Evolutionary conservation across 352 stramenopile genomes (phyloP), one percentile per base, ranked within the genome.

Genomic region (Globisporangium sylvaticum): DNA sequence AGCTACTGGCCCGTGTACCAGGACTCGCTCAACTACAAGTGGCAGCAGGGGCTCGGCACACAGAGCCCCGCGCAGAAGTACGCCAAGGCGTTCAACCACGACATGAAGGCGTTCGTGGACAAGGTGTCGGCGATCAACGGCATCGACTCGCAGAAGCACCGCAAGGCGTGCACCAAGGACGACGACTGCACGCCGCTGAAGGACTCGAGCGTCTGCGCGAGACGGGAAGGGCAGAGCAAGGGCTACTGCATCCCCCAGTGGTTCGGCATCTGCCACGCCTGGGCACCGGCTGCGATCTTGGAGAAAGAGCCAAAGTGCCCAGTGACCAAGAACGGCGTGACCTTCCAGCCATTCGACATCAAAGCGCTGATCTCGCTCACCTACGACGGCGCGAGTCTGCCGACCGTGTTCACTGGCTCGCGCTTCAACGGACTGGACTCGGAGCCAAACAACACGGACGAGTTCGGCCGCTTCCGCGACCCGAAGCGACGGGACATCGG

Each of bases 1-100:
- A 90, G 83, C 71, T 92, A 90, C 70, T 92, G 83, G 83, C 81
- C 83, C 1, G 62, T 78, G 56, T 89, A 78, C 63, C 70, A 75
- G 20, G 82, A 91, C 70, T 81, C 80, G 48, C 84, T 91, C 66
- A 90, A 90, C 58, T 83, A 80, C 67, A 58, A 62, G 32, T 91
- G 81, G 81, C 42, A 72, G 54, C 42, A 63, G 3, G 64, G 68
- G 14, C 75, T 78, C 25, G 62, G 57, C 29, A 63, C 72, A 42
- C 68, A 68, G 20, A 85, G 80, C 58, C 70, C 80, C 7, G 68
- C 78, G 0, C 78, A 87, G 53, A 85, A 85, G 69, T 88, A 88
- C 67, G 80, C 77, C 14, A 69, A 48, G 5, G 70, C 76, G 34
- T 88, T 87, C 60, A 74, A 79, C 1, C 73, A 83, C 64, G 79